These are phyloP conservation scores for Simplicillium sp. DNA, from an alignment of 2,329 filamentous ascomycete species.

Conservation along the genomic window DNA sequence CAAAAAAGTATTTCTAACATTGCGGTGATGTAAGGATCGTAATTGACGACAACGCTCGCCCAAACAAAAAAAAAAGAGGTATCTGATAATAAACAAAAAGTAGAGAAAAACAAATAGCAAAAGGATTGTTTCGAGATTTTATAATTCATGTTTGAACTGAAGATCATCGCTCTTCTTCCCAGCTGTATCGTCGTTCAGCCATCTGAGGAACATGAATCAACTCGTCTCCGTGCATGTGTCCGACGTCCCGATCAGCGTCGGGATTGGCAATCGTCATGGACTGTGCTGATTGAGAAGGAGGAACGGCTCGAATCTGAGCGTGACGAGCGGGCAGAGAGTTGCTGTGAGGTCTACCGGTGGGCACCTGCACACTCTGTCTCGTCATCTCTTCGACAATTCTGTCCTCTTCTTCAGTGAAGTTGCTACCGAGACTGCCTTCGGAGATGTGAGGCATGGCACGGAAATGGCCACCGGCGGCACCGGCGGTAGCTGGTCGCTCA, in stretches of 20 bases:
- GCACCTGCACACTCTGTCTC: constrained; percentile 11
- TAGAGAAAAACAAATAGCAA: constrained; percentile 2
- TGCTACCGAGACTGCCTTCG: constrained; percentile 43
- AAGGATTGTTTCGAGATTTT: too few species aligned
- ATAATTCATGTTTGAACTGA: too few species aligned
- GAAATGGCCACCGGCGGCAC: not conserved
- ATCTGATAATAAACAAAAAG: constrained; percentile 4
- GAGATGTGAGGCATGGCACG: constrained; percentile 9
- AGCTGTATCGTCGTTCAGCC: constrained; percentile 40
- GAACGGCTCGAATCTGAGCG: not conserved
- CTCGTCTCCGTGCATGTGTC: constrained; percentile 35
- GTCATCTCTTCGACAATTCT: constrained; percentile 18
- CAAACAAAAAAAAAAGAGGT: constrained; percentile 5
- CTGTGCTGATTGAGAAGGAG: not conserved
- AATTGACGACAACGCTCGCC: too few species aligned
- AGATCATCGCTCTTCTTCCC: constrained; percentile 31
- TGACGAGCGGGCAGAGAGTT: constrained; percentile 3
- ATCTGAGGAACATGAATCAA: constrained; percentile 42
- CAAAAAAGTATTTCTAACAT: too few species aligned
- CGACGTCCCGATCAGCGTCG: constrained; percentile 19
- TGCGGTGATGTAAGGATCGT: too few species aligned
- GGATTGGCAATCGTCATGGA: constrained; percentile 3
- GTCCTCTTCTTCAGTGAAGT: constrained; percentile 47
- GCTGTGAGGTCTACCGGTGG: not conserved
- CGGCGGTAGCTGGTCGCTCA: not conserved